These are phyloP conservation scores for Melampsora americana DNA, from an alignment of 1,284 basidiomycete genomes.

Conservation along the genomic window DNA sequence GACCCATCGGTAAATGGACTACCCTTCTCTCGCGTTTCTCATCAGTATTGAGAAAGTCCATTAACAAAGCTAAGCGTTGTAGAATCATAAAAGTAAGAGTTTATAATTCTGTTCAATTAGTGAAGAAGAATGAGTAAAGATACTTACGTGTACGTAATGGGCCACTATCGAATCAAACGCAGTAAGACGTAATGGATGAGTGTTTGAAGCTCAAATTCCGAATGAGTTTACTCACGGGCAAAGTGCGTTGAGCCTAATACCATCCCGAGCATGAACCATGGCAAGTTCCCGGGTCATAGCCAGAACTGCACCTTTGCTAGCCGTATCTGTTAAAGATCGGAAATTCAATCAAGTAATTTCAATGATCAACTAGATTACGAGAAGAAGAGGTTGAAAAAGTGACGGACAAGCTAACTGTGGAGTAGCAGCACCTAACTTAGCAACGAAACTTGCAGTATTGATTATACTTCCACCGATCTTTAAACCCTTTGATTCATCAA, in stretches of 20 bases:
- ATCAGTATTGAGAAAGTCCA: conserved; percentile 96
- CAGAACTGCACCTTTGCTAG: conserved; percentile 78
- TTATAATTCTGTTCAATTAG: neutral
- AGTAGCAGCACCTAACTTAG: conserved; percentile 86
- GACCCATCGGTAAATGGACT: conserved; percentile 90
- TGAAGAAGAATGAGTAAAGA: neutral
- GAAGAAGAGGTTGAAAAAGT: conserved; percentile 7
- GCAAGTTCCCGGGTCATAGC: conserved; percentile 97
- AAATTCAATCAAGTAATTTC: conserved; percentile 37
- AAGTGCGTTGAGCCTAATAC: conserved; percentile 88
- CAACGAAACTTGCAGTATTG: conserved; percentile 94
- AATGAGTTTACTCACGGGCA: conserved; percentile 70
- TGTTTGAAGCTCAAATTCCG: conserved; percentile 1
- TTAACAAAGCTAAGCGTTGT: conserved; percentile 68
- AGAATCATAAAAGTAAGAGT: conserved; percentile 1
- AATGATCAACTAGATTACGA: neutral
- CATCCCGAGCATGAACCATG: conserved; percentile 93
- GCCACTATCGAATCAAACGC: conserved; percentile 61
- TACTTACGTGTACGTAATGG: conserved; percentile 81
- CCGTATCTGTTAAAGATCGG: conserved; percentile 53
- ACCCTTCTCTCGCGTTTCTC: conserved; percentile 89
- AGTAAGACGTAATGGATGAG: conserved; percentile 15
- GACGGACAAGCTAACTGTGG: conserved; percentile 87
- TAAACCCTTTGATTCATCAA: conserved; percentile 73
- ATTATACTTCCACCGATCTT: conserved; percentile 86